Evolutionary conservation across 2,329 filamentous ascomycete genomes (phyloP).

Genomic region (Trichoderma breve): DNA sequence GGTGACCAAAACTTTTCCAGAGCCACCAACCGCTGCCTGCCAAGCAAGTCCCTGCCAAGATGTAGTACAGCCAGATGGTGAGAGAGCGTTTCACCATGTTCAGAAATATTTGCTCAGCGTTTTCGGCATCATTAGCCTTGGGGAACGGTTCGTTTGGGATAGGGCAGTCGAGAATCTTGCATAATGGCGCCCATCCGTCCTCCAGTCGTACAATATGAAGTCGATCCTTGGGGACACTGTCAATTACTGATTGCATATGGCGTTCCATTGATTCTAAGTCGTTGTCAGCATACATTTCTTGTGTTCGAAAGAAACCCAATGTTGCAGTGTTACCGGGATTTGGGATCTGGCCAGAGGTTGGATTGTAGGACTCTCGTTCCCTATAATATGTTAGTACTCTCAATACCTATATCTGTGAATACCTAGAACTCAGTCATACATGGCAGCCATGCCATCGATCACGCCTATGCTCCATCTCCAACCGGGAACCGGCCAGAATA

Average conservation of each 20-base stretch:
- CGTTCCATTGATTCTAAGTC: not conserved
- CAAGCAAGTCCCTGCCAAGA: not conserved
- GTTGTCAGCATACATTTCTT: not conserved
- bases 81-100: not conserved
- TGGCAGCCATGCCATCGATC: not conserved
- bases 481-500: not conserved
- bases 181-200: constrained; percentile 32
- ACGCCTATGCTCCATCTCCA: not conserved
- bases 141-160: constrained; percentile 29
- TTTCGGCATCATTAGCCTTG: constrained; percentile 25
- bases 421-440: not conserved
- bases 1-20: not conserved
- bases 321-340: not conserved
- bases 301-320: not conserved
- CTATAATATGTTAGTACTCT: not conserved
- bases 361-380: not conserved
- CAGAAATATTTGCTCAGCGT: not conserved
- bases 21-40: not conserved
- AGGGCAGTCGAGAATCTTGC: constrained; percentile 27
- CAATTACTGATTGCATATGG: not conserved
- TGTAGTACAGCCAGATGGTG: not conserved
- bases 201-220: constrained; percentile 3
- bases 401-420: not conserved
- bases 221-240: constrained; percentile 22
- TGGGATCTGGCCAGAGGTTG: not conserved